phyloP scores from a whole-genome alignment of 2,329 filamentous ascomycete genomes.

The Macrophomina pseudophaseolina region DNA sequence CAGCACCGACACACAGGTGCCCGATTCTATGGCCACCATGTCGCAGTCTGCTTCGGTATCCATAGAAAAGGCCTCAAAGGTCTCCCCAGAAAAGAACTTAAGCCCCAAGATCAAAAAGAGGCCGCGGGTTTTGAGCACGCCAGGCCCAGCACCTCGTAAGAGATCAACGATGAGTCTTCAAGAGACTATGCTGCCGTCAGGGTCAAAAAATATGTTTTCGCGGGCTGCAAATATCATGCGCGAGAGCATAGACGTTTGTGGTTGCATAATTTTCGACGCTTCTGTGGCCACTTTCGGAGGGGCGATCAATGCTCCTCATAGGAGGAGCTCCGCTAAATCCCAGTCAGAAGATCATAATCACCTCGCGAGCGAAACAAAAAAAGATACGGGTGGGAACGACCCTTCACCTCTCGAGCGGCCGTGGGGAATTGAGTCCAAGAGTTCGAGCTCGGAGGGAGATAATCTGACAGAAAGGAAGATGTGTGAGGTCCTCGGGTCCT shows the following conservation, averaged over 20 bases:
- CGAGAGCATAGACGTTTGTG: constrained; percentile 44
- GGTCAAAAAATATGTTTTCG: constrained; percentile 36
- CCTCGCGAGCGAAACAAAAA: background rate
- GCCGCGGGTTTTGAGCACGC: background rate
- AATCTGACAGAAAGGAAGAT: background rate
- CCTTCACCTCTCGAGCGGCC: background rate
- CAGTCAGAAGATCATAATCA: background rate
- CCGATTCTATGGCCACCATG: background rate
- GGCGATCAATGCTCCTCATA: constrained; percentile 2
- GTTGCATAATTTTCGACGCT: constrained; percentile 45
- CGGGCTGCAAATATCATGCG: constrained; percentile 47
- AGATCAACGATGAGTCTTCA: constrained; percentile 11
- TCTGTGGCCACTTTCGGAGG: constrained; percentile 44
- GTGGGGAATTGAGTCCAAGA: background rate
- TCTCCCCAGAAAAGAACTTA: background rate
- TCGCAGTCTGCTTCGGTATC: background rate
- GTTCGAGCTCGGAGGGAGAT: background rate
- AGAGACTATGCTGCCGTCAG: constrained; percentile 26
- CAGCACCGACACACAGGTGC: background rate
- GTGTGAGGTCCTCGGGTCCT: constrained; percentile 37
- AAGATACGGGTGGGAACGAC: background rate
- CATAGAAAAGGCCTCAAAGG: background rate
- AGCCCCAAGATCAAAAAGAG: constrained; percentile 3
- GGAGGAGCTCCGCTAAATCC: background rate
- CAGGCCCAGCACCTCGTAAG: background rate